Evolutionary conservation across 2,329 filamentous ascomycete species (phyloP).

Genomic region (Aureobasidium sp.): DNA sequence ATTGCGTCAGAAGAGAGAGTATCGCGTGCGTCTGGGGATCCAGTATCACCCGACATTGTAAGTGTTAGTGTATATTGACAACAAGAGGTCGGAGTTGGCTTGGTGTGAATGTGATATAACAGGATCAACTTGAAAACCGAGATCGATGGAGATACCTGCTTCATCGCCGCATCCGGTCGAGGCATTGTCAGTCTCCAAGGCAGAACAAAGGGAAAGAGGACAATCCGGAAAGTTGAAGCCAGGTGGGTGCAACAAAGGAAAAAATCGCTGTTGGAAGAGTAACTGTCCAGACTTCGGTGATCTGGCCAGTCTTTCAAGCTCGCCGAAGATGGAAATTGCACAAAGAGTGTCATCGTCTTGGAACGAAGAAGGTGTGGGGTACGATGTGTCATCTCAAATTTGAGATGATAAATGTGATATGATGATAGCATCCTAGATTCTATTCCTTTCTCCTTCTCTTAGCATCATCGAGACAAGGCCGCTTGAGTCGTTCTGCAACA

Average conservation of each 20-base stretch:
- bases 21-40: background rate
- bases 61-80: background rate
- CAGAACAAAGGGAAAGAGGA: background rate
- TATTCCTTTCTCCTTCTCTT: background rate
- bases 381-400: no score
- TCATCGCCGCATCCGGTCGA: background rate
- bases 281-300: no score
- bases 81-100: no score
- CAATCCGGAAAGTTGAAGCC: background rate
- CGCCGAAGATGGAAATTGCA: no score
- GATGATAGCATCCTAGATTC: background rate
- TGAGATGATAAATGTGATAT: background rate
- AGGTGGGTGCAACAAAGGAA: background rate
- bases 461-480: background rate
- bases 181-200: background rate
- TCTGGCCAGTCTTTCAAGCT: no score
- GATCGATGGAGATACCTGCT: fast-evolving
- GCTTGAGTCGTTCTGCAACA: background rate
- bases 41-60: background rate
- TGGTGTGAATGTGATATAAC: no score
- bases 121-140: no score
- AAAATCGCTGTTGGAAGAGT: background rate
- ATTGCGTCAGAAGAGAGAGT: background rate
- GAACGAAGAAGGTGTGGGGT: no score
- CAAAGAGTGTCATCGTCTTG: no score